Conservation (phyloP, 306 rosid species). For the Cicer chorassanicum region DNA sequence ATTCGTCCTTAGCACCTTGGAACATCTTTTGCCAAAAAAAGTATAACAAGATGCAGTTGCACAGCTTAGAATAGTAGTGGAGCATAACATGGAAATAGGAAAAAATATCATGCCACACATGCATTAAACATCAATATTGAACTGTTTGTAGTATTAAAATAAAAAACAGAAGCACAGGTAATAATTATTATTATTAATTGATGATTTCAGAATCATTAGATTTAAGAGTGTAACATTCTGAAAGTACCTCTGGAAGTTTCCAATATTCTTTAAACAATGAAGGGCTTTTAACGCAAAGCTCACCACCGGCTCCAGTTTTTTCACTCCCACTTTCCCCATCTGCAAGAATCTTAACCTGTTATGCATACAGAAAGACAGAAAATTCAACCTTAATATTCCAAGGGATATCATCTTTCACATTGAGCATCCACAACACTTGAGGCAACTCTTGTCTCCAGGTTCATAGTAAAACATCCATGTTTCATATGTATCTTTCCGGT, state of each 20-base stretch:
- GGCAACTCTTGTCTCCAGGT: too few relatives aligned
- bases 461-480: too few relatives aligned
- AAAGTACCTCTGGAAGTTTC: conserved; percentile 85
- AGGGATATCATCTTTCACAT: conserved; percentile 20
- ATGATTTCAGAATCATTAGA: conserved; percentile 31
- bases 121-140: conserved; percentile 22
- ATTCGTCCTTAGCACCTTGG: conserved; percentile 18
- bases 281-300: conserved; percentile 83
- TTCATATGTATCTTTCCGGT: too few relatives aligned
- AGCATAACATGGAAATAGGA: conserved; percentile 24
- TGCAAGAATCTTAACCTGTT: conserved; percentile 67
- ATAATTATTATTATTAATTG: neutral
- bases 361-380: conserved; percentile 24
- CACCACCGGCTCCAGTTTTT: conserved; percentile 64
- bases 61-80: neutral
- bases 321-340: conserved; percentile 56
- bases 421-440: neutral
- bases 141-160: conserved; percentile 7
- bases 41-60: neutral
- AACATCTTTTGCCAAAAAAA: conserved; percentile 32
- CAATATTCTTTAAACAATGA: conserved; percentile 85
- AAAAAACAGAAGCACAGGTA: conserved; percentile 23
- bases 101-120: conserved; percentile 18
- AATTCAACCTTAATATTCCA: conserved; percentile 21
- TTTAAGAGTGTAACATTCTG: conserved; percentile 33